Percentiles rank a stretch among this genome's conserved stretches.
phyloP scores from a whole-genome alignment of 768 basidiomycete species.

The Pulveroboletus sp. region DNA sequence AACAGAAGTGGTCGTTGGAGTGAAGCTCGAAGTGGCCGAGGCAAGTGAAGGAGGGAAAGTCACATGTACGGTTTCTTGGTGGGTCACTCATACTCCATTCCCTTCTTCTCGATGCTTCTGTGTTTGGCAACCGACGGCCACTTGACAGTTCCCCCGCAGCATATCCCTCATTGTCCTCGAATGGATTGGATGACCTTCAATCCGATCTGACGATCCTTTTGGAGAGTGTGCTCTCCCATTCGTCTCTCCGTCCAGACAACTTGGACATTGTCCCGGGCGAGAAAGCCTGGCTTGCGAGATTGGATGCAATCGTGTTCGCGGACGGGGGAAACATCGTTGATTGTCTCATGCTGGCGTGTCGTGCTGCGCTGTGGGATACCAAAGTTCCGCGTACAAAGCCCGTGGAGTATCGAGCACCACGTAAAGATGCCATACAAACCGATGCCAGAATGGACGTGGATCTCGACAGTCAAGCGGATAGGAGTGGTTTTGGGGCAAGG shows the following conservation, averaged over 20 bases:
- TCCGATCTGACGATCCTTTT: slow-evolving; percentile 52
- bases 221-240: slow-evolving; percentile 59
- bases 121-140: slow-evolving; percentile 21
- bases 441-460: slow-evolving; percentile 43
- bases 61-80: slow-evolving; percentile 74
- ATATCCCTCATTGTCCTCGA: slow-evolving; percentile 61
- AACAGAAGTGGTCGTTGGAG: slow-evolving; percentile 75
- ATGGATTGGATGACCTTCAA: slow-evolving; percentile 70
- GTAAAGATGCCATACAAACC: slow-evolving; percentile 24
- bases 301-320: slow-evolving; percentile 22
- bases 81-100: slow-evolving; percentile 1
- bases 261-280: slow-evolving; percentile 53
- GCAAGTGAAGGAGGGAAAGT: slow-evolving; percentile 52
- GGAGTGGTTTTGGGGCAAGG: slow-evolving; percentile 57
- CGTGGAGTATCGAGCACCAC: no score
- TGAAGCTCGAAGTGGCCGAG: slow-evolving; percentile 72
- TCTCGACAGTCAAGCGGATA: slow-evolving; percentile 20
- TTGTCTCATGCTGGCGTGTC: slow-evolving; percentile 71
- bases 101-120: no score
- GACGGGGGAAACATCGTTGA: slow-evolving; percentile 54
- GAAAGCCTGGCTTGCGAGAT: slow-evolving; percentile 71
- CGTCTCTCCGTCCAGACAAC: slow-evolving; percentile 61
- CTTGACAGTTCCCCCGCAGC: slow-evolving; percentile 68
- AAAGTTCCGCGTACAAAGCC: slow-evolving; percentile 62
- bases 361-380: slow-evolving; percentile 77